Evolutionary conservation across 2,329 filamentous ascomycete genomes (phyloP).

Genomic region (Hypocreales sp.): DNA sequence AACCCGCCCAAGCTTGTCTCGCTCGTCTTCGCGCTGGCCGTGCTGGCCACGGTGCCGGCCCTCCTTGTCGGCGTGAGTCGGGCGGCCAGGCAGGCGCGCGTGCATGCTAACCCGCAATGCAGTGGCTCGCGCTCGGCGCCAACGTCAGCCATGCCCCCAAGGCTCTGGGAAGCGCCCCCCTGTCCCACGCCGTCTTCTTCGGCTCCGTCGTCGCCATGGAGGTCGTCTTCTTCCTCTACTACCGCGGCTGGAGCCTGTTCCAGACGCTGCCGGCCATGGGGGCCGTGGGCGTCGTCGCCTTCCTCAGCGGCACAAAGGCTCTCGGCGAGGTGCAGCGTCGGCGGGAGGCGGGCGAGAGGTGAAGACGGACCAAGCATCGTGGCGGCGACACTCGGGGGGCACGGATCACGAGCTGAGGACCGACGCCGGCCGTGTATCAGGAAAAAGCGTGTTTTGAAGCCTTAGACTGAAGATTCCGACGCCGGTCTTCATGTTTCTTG

Average conservation of each 20-base stretch:
- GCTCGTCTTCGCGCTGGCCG: constrained; percentile 57
- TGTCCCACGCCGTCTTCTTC: constrained; percentile 75
- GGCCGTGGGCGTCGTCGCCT: constrained; percentile 53
- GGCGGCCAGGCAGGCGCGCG: neutral
- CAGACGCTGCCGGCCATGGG: constrained; percentile 63
- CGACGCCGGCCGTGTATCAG: too few species aligned
- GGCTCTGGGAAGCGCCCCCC: constrained; percentile 59
- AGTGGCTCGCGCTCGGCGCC: constrained; percentile 73
- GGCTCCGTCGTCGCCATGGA: constrained; percentile 80
- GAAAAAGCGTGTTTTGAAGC: too few species aligned
- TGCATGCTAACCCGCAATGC: too few species aligned
- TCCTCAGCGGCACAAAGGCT: constrained; percentile 79
- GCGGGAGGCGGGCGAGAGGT: constrained; percentile 58
- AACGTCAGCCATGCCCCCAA: constrained; percentile 66
- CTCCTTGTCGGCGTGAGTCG: constrained; percentile 49
- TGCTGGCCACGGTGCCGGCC: constrained; percentile 58
- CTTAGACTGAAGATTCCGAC: too few species aligned
- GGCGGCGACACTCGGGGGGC: too few species aligned
- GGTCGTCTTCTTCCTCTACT: constrained; percentile 88
- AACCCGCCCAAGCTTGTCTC: constrained; percentile 73
- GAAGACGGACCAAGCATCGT: constrained; percentile 9
- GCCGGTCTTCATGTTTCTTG: too few species aligned
- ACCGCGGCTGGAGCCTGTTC: constrained; percentile 83
- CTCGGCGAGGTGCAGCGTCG: constrained; percentile 85
- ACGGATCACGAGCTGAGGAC: too few species aligned